Evolutionary conservation across 2,329 filamentous ascomycete genomes (phyloP), one percentile per base, ranked within the genome.

Genomic region (Cadophora sp.): DNA sequence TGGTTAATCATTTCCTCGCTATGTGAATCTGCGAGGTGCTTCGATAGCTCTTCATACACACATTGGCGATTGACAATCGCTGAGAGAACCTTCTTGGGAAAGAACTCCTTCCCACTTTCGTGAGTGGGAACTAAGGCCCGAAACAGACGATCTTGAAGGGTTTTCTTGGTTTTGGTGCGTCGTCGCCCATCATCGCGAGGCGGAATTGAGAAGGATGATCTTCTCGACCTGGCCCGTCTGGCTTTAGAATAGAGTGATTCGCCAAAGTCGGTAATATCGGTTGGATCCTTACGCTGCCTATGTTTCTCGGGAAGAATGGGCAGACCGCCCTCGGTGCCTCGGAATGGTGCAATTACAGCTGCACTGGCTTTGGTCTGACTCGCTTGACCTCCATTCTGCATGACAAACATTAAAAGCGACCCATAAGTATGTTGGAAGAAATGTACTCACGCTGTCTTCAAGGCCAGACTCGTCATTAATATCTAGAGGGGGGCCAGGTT

Each of bases 91-190:
- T 55, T 48, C 29, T 22, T 64, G 14, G 62, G 62, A 40, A 64
- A 64, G 34, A 64, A 64, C 26, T 48, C 62, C 48, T 64, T 58
- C 50, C 48, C 58, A 27, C 40, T 50, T 12, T 55, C 29, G 14
- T 64, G 62, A 48, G 34, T 58, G 2, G n/a, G n/a, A 24, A 34
- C 26, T 9, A 64, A 31, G 22, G 62, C 37, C 24, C 19, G 4
- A 19, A 64, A 56, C 3, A 64, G n/a, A 9, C 51, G 62, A 1
- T 58, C 50, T 27, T 64, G 62, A 29, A 64, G 62, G 19, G 62
- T 27, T 16, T 16, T 19, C 40, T 16, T 43, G 22, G 16, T 56
- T 16, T 27, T 31, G 3, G 48, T 1, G 7, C 46, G 31, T 63
- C 19, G 27, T 14, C 19, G 61, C 11, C 31, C 19, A 24, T 4